These are phyloP conservation scores for Brassica hybrid DNA, from an alignment of 441 rosid species.

Conservation along the genomic window DNA sequence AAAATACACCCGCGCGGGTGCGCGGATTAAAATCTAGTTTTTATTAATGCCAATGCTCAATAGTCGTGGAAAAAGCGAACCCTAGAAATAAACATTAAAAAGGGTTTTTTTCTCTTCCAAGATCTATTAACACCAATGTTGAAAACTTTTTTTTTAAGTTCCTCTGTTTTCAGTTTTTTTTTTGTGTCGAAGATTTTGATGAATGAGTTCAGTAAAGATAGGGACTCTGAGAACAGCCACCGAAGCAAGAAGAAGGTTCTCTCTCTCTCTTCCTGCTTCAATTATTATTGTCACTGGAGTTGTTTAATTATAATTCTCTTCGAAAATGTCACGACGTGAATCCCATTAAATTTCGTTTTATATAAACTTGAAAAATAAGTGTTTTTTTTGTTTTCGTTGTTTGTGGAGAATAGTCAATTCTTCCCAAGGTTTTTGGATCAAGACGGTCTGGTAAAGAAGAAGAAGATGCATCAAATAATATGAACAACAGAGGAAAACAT, in stretches of 20 bases:
- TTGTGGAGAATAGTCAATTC: conserved; percentile 52
- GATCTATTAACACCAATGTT: conserved; percentile 29
- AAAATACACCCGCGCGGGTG: no score
- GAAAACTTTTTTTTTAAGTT: neutral
- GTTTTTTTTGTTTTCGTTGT: conserved; percentile 9
- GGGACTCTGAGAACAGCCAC: no score
- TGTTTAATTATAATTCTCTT: neutral
- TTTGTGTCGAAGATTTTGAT: conserved; percentile 29
- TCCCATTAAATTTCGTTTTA: conserved; percentile 6
- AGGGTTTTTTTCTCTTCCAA: conserved; percentile 1
- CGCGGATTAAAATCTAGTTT: no score
- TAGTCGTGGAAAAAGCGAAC: conserved; percentile 28
- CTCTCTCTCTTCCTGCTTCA: neutral
- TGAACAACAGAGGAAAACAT: conserved; percentile 46
- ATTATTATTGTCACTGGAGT: neutral
- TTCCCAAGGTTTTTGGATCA: conserved; percentile 76
- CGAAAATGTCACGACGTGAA: conserved; percentile 37
- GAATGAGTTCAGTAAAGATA: conserved; percentile 48
- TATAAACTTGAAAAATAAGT: neutral
- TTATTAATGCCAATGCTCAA: neutral
- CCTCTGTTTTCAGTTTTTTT: conserved; percentile 15
- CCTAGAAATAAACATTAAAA: conserved; percentile 11
- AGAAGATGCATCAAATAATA: conserved; percentile 46
- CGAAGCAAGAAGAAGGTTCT: conserved; percentile 72
- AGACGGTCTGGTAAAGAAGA: conserved; percentile 50